These are phyloP conservation scores for Lactifluus echinatus DNA, from an alignment of 768 basidiomycete species.

Conservation along the genomic window DNA sequence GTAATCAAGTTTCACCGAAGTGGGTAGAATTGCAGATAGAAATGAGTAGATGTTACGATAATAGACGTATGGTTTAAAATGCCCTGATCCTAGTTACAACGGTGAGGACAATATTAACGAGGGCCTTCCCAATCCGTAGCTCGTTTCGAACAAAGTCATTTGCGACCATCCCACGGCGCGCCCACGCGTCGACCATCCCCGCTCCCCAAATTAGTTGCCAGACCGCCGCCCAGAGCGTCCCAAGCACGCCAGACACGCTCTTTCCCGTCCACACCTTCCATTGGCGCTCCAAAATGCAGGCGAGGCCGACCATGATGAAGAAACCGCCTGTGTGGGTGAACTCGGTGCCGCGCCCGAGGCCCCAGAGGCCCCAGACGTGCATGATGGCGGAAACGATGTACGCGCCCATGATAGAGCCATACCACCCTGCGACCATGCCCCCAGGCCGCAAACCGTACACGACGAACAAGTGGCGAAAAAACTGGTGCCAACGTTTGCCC, in stretches of 20 bases:
- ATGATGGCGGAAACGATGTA: slow-evolving; percentile 53
- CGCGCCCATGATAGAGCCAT: slow-evolving; percentile 45
- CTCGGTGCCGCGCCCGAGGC: slow-evolving; percentile 50
- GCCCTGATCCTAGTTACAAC: background rate
- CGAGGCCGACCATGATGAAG: slow-evolving; percentile 52
- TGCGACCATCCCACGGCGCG: slow-evolving; percentile 12
- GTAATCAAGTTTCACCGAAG: too few relatives aligned
- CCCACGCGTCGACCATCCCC: slow-evolving; percentile 17
- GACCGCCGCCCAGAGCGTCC: slow-evolving; percentile 42
- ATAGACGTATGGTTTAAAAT: background rate
- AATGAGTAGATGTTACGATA: background rate
- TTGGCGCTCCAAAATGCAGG: slow-evolving; percentile 39
- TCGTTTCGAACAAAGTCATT: slow-evolving; percentile 8
- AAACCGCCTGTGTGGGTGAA: slow-evolving; percentile 38
- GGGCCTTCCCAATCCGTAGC: slow-evolving; percentile 9
- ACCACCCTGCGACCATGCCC: slow-evolving; percentile 36
- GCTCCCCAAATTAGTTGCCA: slow-evolving; percentile 41
- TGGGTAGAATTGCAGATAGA: background rate
- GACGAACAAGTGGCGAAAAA: slow-evolving; percentile 29
- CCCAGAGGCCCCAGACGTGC: slow-evolving; percentile 52
- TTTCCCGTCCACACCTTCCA: slow-evolving; percentile 40
- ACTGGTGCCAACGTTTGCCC: slow-evolving; percentile 35
- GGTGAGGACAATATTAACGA: background rate
- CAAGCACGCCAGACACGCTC: slow-evolving; percentile 39
- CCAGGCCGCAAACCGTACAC: slow-evolving; percentile 29